Evolutionary conservation across 805 yeast species (phyloP).

Genomic region (Starmerella cellae): DNA sequence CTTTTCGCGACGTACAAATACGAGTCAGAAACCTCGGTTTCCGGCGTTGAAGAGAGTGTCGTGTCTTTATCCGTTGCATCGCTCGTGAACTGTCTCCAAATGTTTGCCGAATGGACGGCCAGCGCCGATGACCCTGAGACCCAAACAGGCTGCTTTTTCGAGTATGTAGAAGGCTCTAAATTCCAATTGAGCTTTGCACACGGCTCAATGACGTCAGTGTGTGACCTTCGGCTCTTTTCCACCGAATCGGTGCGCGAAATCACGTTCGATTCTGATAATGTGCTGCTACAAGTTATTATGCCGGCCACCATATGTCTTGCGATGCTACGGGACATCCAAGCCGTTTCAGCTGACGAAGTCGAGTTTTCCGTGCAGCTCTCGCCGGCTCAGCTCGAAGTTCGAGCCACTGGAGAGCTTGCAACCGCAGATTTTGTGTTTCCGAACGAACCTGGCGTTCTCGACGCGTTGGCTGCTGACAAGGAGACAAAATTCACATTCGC

Average conservation of each 20-base stretch:
- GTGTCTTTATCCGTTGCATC: slow-evolving; percentile 12
- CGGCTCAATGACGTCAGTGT: slow-evolving; percentile 36
- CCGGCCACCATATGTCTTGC: slow-evolving; percentile 42
- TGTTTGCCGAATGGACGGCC: slow-evolving; percentile 33
- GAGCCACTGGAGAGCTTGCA: slow-evolving; percentile 65
- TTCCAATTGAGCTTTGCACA: slow-evolving; percentile 16
- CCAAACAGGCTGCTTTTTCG: slow-evolving; percentile 31
- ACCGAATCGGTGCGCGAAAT: slow-evolving; percentile 25
- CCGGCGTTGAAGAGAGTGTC: not conserved
- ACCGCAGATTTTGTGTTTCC: slow-evolving; percentile 55
- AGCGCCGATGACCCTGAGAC: slow-evolving; percentile 10
- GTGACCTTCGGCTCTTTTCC: slow-evolving; percentile 40
- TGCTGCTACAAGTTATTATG: slow-evolving; percentile 40
- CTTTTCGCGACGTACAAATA: slow-evolving; percentile 16
- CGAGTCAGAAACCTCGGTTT: too few relatives aligned
- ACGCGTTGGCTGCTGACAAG: slow-evolving; percentile 36
- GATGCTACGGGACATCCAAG: slow-evolving; percentile 44
- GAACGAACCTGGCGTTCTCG: slow-evolving; percentile 46
- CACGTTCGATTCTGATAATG: slow-evolving; percentile 33
- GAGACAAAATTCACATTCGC: slow-evolving; percentile 31
- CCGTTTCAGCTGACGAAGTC: slow-evolving; percentile 28
- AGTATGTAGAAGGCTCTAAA: slow-evolving; percentile 40
- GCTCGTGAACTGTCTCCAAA: slow-evolving; percentile 16
- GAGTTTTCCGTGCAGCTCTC: slow-evolving; percentile 4
- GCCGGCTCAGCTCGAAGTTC: slow-evolving; percentile 38